phyloP scores from a whole-genome alignment of 192 early-diverging fungal species.

The Rhizophagus sp. region DNA sequence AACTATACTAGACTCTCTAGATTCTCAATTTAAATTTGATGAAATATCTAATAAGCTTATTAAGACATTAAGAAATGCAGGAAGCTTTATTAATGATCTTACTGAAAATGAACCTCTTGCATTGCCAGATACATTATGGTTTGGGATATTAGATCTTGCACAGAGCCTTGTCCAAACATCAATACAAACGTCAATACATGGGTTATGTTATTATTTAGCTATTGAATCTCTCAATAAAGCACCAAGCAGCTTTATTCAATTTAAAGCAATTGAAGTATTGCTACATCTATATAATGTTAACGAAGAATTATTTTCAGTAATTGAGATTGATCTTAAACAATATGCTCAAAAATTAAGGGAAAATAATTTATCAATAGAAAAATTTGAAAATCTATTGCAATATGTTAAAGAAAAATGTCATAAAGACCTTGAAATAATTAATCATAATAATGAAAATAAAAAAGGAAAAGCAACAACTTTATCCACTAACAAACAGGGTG shows the following conservation, averaged over 20 bases:
- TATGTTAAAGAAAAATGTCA: neutral
- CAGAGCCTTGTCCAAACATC: neutral
- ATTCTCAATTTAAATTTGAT: no score
- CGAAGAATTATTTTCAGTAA: neutral
- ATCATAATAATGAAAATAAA: neutral
- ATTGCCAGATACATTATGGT: neutral
- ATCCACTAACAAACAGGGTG: neutral
- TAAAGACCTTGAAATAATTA: no score
- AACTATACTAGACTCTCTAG: no score
- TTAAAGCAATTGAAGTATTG: neutral
- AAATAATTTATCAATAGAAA: neutral
- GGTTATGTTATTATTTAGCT: neutral
- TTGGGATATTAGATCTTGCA: neutral
- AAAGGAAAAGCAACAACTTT: neutral
- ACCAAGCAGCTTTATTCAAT: no score
- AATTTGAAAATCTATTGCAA: neutral
- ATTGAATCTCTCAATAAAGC: no score
- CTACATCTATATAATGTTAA: neutral
- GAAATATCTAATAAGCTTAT: no score
- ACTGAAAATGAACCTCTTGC: neutral
- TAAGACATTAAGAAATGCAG: no score
- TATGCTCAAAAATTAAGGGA: neutral
- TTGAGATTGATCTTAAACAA: neutral
- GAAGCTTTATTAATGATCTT: neutral
- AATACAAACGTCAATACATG: neutral